These are phyloP conservation scores for Westerdykella aurantiaca DNA, from an alignment of 2,329 filamentous ascomycete species.

Conservation along the genomic window DNA sequence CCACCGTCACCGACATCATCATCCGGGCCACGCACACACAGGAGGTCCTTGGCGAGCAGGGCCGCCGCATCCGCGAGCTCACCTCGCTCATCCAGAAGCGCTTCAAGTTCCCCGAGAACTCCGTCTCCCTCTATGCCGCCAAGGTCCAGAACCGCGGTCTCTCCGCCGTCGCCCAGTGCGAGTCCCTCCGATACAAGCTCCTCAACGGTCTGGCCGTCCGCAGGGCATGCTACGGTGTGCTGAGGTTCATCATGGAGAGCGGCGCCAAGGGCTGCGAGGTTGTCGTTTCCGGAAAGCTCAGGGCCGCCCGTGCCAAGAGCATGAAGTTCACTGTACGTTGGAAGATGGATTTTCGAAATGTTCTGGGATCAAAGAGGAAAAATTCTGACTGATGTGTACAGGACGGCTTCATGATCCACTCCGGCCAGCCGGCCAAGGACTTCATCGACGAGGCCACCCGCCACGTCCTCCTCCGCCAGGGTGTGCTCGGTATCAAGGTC, in stretches of 20 bases:
- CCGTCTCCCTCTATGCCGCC: conserved; percentile 98
- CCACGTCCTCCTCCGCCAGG: conserved; percentile 99
- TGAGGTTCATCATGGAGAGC: conserved; percentile 99
- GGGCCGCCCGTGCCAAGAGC: conserved; percentile 97
- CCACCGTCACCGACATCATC: conserved; percentile 99
- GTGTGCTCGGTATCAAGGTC: conserved; percentile 99
- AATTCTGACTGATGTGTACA: conserved; percentile 29
- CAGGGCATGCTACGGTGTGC: conserved; percentile 98
- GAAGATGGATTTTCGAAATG: not conserved
- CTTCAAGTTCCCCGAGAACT: conserved; percentile 99
- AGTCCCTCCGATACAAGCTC: conserved; percentile 99
- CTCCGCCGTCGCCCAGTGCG: conserved; percentile 98
- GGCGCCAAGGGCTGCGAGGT: conserved; percentile 99
- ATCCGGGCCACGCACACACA: conserved; percentile 99
- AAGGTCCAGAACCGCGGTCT: conserved; percentile 99
- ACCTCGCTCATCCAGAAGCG: conserved; percentile 99
- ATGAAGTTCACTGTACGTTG: conserved; percentile 97
- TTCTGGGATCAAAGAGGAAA: too few relatives aligned
- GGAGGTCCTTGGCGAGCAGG: conserved; percentile 99
- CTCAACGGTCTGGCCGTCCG: conserved; percentile 99
- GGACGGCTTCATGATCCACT: conserved; percentile 99
- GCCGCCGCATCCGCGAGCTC: conserved; percentile 98
- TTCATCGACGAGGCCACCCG: conserved; percentile 99
- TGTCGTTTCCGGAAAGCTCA: conserved; percentile 97
- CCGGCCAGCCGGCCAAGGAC: conserved; percentile 97